Evolutionary conservation across 73 alveolate genomes (phyloP), one percentile per base, ranked within the genome.

Genomic region (Breviolum minutum): DNA sequence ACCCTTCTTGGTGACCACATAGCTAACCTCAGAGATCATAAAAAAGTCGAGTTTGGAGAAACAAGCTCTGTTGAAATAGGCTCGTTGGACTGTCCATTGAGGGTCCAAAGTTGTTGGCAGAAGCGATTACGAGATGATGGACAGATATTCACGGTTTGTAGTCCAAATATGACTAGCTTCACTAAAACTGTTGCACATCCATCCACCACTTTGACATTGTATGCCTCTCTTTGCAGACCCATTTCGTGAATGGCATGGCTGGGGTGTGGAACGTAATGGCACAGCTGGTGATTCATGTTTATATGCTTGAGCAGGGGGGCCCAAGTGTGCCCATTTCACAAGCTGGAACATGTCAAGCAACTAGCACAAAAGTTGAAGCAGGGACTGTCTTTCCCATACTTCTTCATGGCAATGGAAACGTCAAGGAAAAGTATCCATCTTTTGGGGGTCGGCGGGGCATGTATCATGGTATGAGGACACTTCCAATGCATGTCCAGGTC

Each of bases 251-350:
- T 74, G 98, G 98, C 79, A 81, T 92, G 73, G 98, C 98, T 48
- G 98, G 91, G 66, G 98, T 92, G 81, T 92, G 98, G 98, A 92
- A 92, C 60, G 91, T 92, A n/a, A 92, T 92, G 98, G 98, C 98
- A 27, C 98, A 92, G 98, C 79, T 92, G 32, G 98, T 92, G 79
- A 92, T 92, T 84, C 98, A 92, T 80, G 73, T 92, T 80, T 92
- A 74, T 80, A 12, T 92, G 90, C 87, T 92, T 54, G 80, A 90
- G 98, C 60, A 30, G 48, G 90, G 94, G 32, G 62, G n/a, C 73
- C 92, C 92, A 61, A 26, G 70, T 10, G 24, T 17, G 77, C 24
- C 77, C 24, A 22, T 68, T 14, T 68, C 54, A 40, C 17, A 68
- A 68, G 77, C 77, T 68, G 77, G n/a, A 68, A 68, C 17, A 68